phyloP scores from a whole-genome alignment of 2,329 filamentous ascomycete genomes.

The Aspergillus alliaceus region DNA sequence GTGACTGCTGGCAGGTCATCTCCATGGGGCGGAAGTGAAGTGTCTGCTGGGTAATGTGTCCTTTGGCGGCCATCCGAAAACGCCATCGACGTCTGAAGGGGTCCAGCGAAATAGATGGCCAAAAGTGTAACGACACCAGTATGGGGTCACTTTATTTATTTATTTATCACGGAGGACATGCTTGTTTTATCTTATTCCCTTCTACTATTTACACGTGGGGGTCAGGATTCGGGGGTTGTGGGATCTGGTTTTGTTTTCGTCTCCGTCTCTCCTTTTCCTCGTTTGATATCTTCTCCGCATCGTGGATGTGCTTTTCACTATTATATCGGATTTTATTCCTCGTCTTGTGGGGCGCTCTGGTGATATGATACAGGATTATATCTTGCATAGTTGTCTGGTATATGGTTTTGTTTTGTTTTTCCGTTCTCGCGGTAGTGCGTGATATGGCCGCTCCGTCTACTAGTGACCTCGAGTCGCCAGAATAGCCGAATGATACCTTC shows the following conservation, averaged over 20 bases:
- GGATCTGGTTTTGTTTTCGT: slow-evolving; percentile 11
- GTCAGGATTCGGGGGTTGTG: slow-evolving; percentile 10
- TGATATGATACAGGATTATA: slow-evolving; percentile 27
- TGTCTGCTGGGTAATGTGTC: background rate
- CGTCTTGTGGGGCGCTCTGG: slow-evolving; percentile 23
- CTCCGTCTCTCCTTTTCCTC: slow-evolving; percentile 10
- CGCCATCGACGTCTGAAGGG: background rate
- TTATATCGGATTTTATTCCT: slow-evolving; percentile 21
- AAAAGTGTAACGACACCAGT: slow-evolving; percentile 2
- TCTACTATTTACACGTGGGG: background rate
- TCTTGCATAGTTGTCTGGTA: slow-evolving; percentile 18
- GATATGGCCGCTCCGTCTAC: background rate
- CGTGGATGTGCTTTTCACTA: slow-evolving; percentile 7
- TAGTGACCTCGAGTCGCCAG: background rate
- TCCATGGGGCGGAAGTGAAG: slow-evolving; percentile 1
- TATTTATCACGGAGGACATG: slow-evolving; percentile 2
- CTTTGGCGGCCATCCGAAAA: background rate
- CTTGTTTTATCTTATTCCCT: background rate
- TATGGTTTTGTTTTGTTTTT: slow-evolving; percentile 2
- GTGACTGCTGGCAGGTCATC: slow-evolving; percentile 7
- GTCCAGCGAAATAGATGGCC: background rate
- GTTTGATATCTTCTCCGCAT: slow-evolving; percentile 18
- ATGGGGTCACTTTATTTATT: background rate
- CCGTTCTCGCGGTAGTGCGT: slow-evolving; percentile 1
- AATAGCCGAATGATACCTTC: background rate